Percentiles rank a stretch among this genome's conserved stretches.
Conservation (phyloP, 192 early-diverging fungal species). For the Gamsiella multidivaricata region DNA sequence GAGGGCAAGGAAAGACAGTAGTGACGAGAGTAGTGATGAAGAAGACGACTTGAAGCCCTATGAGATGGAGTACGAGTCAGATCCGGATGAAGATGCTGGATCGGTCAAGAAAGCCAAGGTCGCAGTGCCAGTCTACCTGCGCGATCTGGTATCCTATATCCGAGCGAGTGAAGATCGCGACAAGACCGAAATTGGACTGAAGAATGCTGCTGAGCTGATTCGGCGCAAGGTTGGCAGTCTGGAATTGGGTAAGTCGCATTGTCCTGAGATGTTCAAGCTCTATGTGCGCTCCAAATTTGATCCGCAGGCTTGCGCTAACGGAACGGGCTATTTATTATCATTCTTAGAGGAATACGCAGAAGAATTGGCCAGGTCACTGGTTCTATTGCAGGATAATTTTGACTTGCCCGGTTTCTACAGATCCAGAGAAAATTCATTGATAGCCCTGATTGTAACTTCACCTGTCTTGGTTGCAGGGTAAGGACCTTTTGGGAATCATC, state of each 20-base stretch:
- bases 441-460: slow-evolving; percentile 29
- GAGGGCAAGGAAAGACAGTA: background rate
- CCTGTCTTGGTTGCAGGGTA: slow-evolving; percentile 24
- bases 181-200: slow-evolving; percentile 36
- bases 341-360: slow-evolving; percentile 39
- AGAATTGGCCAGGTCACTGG: slow-evolving; percentile 5
- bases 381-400: slow-evolving; percentile 24
- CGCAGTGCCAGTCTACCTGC: slow-evolving; percentile 21
- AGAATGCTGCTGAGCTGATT: slow-evolving; percentile 33
- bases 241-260: slow-evolving; percentile 24
- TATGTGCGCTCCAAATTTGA: background rate
- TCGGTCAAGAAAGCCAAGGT: slow-evolving; percentile 27
- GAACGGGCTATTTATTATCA: background rate
- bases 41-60: slow-evolving; percentile 41
- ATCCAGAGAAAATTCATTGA: slow-evolving; percentile 19
- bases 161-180: slow-evolving; percentile 44
- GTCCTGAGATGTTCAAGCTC: too few relatives aligned
- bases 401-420: slow-evolving; percentile 23
- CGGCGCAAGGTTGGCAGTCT: slow-evolving; percentile 41
- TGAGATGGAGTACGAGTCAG: slow-evolving; percentile 45
- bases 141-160: slow-evolving; percentile 25
- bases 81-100: slow-evolving; percentile 34
- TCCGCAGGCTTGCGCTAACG: background rate
- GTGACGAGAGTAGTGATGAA: slow-evolving; percentile 5
- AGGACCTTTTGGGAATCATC: background rate